phyloP scores from a whole-genome alignment of 345 rosid genomes.

The Noccaea bulbosa region DNA sequence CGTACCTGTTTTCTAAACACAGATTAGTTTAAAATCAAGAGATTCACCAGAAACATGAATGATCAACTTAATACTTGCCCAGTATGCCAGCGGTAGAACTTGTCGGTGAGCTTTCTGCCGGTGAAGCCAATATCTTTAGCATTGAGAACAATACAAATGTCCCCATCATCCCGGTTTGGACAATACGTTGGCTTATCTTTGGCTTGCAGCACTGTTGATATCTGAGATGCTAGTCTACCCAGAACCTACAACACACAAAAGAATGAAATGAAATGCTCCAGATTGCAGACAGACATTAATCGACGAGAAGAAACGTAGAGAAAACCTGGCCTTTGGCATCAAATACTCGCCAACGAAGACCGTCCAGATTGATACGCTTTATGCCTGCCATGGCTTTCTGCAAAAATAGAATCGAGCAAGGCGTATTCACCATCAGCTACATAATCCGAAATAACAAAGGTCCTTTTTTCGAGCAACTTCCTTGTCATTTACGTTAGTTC shows the following conservation, averaged over 20 bases:
- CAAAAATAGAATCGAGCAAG: slow-evolving; percentile 1
- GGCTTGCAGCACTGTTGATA: slow-evolving; percentile 90
- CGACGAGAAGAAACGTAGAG: not conserved
- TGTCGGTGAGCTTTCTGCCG: slow-evolving; percentile 91
- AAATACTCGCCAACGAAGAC: slow-evolving; percentile 93
- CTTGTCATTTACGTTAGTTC: no score
- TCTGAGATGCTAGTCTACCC: slow-evolving; percentile 94
- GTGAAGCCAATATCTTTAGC: slow-evolving; percentile 89
- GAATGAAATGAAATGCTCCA: not conserved
- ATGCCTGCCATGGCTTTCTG: slow-evolving; percentile 98
- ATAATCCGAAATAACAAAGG: not conserved
- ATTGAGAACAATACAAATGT: slow-evolving; percentile 94
- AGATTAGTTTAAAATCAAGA: not conserved
- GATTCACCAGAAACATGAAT: not conserved
- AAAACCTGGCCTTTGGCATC: slow-evolving; percentile 99
- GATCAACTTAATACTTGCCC: slow-evolving; percentile 59
- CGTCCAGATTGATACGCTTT: slow-evolving; percentile 87
- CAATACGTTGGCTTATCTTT: slow-evolving; percentile 95
- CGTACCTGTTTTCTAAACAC: slow-evolving; percentile 53
- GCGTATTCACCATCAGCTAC: not conserved
- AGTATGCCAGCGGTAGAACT: slow-evolving; percentile 91
- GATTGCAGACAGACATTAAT: not conserved
- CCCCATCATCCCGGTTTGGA: slow-evolving; percentile 92
- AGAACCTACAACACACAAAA: slow-evolving; percentile 58
- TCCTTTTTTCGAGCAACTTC: not conserved